Evolutionary conservation across 2,329 filamentous ascomycete genomes (phyloP).

Genomic region (Lanzia echinophila): DNA sequence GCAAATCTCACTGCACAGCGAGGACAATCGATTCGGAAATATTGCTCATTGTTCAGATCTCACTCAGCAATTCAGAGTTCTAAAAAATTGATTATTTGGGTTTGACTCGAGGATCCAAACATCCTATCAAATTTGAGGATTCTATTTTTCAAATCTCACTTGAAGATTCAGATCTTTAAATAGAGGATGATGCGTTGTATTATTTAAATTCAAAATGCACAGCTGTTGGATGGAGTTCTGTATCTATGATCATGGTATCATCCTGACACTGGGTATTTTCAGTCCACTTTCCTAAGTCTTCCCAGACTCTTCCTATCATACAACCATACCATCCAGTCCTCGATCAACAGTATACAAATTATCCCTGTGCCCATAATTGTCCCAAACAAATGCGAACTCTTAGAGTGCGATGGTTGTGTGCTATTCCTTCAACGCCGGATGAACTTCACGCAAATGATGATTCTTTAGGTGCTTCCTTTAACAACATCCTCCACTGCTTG

Average conservation of each 20-base stretch:
- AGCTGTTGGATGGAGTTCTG: not conserved
- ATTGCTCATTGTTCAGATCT: too few species aligned
- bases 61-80: too few species aligned
- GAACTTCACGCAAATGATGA: not conserved
- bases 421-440: not conserved
- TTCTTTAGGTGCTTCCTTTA: not conserved
- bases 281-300: not conserved
- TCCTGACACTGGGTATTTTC: slow-evolving; percentile 3
- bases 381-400: not conserved
- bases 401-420: not conserved
- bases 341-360: slow-evolving; percentile 1
- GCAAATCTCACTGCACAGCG: too few species aligned
- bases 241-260: not conserved
- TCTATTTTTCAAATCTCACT: too few species aligned
- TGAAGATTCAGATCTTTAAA: too few species aligned
- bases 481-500: slow-evolving; percentile 25
- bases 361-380: not conserved
- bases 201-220: not conserved
- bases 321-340: slow-evolving; percentile 3
- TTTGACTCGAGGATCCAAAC: too few species aligned
- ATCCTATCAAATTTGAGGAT: too few species aligned
- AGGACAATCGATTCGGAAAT: too few species aligned
- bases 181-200: too few species aligned
- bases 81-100: too few species aligned
- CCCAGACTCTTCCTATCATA: slow-evolving; percentile 3